phyloP scores from a whole-genome alignment of 1,139 yeast genomes.

The Taiozyma onychis region DNA sequence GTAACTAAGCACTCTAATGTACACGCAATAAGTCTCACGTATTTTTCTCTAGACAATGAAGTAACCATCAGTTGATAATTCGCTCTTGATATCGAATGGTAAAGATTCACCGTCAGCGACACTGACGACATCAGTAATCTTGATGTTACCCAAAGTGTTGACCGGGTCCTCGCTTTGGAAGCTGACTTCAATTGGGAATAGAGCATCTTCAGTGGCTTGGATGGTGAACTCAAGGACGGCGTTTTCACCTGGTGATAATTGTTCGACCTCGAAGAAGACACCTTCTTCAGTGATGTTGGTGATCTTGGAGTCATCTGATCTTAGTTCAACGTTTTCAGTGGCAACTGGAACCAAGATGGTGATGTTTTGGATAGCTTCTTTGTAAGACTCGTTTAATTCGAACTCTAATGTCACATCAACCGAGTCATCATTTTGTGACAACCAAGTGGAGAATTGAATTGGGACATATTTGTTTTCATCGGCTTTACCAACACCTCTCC shows the following conservation, averaged over 20 bases:
- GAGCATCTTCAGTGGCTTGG: slow-evolving; percentile 72
- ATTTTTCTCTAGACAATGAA: slow-evolving; percentile 40
- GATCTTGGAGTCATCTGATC: slow-evolving; percentile 36
- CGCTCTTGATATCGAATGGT: slow-evolving; percentile 67
- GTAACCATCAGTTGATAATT: slow-evolving; percentile 59
- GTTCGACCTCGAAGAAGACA: slow-evolving; percentile 46
- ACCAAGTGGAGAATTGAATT: slow-evolving; percentile 80
- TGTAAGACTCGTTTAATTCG: slow-evolving; percentile 52
- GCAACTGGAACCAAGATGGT: slow-evolving; percentile 62
- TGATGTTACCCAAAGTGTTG: slow-evolving; percentile 40
- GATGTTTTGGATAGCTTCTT: slow-evolving; percentile 48
- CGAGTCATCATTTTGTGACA: slow-evolving; percentile 49
- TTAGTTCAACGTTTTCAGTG: slow-evolving; percentile 53
- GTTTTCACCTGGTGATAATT: slow-evolving; percentile 44
- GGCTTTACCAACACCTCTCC: slow-evolving; percentile 66
- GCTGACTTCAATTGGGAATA: slow-evolving; percentile 78
- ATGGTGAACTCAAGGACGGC: slow-evolving; percentile 81
- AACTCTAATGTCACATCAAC: slow-evolving; percentile 84
- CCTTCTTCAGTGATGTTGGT: slow-evolving; percentile 54
- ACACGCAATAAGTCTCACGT: neutral
- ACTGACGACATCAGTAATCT: slow-evolving; percentile 37
- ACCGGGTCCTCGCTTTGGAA: slow-evolving; percentile 30
- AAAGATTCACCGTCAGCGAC: slow-evolving; percentile 41
- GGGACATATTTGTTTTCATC: slow-evolving; percentile 61
- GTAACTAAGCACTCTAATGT: neutral